These are phyloP conservation scores for Avena sativa DNA, from an alignment of 176 grass and related monocot genomes.

Conservation along the genomic window DNA sequence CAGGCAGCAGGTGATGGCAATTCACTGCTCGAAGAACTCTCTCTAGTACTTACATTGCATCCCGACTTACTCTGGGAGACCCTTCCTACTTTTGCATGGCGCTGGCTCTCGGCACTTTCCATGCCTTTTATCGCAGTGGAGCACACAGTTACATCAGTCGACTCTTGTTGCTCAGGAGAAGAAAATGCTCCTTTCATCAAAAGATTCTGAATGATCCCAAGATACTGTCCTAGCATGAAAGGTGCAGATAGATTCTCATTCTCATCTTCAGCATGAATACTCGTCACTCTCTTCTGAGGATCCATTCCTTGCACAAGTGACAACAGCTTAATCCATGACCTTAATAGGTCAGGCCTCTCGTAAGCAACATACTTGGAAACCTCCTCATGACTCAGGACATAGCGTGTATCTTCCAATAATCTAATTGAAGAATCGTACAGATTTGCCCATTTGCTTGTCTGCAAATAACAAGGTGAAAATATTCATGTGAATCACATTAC, in stretches of 20 bases:
- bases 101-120: slow-evolving; percentile 66
- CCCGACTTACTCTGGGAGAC: slow-evolving; percentile 62
- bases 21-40: slow-evolving; percentile 34
- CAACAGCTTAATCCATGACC: slow-evolving; percentile 84
- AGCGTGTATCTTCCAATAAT: slow-evolving; percentile 87
- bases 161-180: slow-evolving; percentile 65
- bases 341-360: slow-evolving; percentile 81
- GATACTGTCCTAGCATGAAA: slow-evolving; percentile 75
- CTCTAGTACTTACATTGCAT: slow-evolving; percentile 46
- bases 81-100: slow-evolving; percentile 93
- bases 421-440: slow-evolving; percentile 73
- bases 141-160: slow-evolving; percentile 72
- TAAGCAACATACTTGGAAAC: slow-evolving; percentile 81
- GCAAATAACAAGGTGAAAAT: slow-evolving; percentile 50
- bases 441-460: slow-evolving; percentile 85
- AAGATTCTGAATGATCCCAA: slow-evolving; percentile 80
- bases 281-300: slow-evolving; percentile 80
- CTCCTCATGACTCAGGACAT: slow-evolving; percentile 81
- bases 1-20: slow-evolving; percentile 58
- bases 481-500: slow-evolving; percentile 7
- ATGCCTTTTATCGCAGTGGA: slow-evolving; percentile 55
- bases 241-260: slow-evolving; percentile 80
- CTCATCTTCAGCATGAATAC: slow-evolving; percentile 85
- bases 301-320: slow-evolving; percentile 92
- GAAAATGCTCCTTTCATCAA: slow-evolving; percentile 83